These are phyloP conservation scores for Kwoniella sp. DNA, from an alignment of 768 basidiomycete genomes.

Conservation along the genomic window DNA sequence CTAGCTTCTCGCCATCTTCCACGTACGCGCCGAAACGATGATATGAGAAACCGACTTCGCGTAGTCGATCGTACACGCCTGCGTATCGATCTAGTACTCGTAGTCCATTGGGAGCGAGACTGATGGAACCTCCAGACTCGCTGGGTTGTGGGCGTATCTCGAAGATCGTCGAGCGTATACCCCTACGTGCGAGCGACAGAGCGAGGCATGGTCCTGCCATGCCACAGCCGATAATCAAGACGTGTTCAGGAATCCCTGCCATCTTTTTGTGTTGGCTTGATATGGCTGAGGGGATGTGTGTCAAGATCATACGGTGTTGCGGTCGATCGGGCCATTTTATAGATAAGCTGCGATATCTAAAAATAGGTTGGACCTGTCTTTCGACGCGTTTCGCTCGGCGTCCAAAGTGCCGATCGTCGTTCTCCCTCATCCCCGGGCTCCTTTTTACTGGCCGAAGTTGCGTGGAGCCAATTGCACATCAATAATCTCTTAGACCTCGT, in stretches of 20 bases:
- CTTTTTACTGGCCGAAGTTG: too few relatives aligned
- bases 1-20: conserved; percentile 20
- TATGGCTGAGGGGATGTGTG: neutral
- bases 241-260: conserved; percentile 3
- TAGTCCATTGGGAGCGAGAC: conserved; percentile 30
- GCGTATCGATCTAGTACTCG: conserved; percentile 30
- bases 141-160: conserved; percentile 22
- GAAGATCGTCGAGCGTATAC: conserved; percentile 35
- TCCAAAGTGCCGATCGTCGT: neutral
- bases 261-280: neutral
- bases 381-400: neutral
- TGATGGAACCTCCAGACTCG: conserved; percentile 35
- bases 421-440: too few relatives aligned
- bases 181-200: conserved; percentile 24
- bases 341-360: too few relatives aligned
- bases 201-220: conserved; percentile 33
- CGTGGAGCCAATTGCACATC: too few relatives aligned
- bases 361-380: neutral
- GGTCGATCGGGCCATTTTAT: too few relatives aligned
- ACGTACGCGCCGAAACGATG: conserved; percentile 18
- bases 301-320: too few relatives aligned
- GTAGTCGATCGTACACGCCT: conserved; percentile 28
- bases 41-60: conserved; percentile 25
- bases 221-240: conserved; percentile 27
- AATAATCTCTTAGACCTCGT: too few relatives aligned